Evolutionary conservation across 768 basidiomycete genomes (phyloP).

Genomic region (Piloderma croceum): DNA sequence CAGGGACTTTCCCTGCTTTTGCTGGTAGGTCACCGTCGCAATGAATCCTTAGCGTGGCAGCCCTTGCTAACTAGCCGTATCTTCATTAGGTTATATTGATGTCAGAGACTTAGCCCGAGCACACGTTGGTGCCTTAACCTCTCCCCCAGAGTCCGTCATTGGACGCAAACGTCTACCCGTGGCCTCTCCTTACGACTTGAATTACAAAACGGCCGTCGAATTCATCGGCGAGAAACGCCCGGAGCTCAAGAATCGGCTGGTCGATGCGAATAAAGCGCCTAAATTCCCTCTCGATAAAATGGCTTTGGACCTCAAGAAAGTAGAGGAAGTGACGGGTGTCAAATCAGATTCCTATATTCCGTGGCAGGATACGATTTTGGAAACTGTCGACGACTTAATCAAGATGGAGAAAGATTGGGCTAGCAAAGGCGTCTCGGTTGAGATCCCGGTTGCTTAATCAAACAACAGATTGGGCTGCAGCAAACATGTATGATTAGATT

Average conservation of each 20-base stretch:
- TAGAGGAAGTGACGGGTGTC: no score
- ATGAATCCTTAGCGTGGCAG: constrained; percentile 1
- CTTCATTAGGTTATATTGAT: constrained; percentile 2
- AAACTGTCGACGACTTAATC: constrained; percentile 12
- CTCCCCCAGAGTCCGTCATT: constrained; percentile 3
- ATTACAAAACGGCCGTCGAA: background rate
- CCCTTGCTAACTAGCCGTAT: no score
- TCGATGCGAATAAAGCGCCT: constrained; percentile 1
- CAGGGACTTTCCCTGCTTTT: constrained; percentile 1
- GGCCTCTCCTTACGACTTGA: background rate
- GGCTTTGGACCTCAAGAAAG: background rate
- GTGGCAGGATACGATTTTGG: constrained; percentile 13
- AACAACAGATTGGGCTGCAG: no score
- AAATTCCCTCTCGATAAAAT: background rate
- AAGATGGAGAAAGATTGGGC: constrained; percentile 17
- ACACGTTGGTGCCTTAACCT: constrained; percentile 6
- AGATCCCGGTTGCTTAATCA: no score
- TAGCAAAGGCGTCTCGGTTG: constrained; percentile 3
- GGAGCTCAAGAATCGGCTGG: constrained; percentile 3
- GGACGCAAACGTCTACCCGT: constrained; percentile 7
- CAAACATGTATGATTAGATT: no score
- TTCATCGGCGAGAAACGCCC: constrained; percentile 2
- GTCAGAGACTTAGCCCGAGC: constrained; percentile 7
- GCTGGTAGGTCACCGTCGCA: background rate
- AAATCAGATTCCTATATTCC: background rate